Base-by-base conservation (phyloP, 73 alveolate species). In the Halteria grandinella region DNA sequence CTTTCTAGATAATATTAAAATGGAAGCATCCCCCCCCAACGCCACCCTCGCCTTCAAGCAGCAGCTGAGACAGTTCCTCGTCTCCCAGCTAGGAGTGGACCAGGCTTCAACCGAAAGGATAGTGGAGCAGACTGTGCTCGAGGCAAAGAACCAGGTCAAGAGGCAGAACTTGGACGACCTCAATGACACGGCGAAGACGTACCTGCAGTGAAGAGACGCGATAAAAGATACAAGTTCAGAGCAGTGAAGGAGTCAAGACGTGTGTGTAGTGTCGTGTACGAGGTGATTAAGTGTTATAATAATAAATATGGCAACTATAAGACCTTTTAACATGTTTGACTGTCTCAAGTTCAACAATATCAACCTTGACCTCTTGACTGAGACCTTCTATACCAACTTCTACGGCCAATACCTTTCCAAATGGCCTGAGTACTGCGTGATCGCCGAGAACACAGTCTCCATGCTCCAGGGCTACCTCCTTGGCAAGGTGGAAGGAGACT, bases 401-500 rank as follows among this genome's bases (percentile, higher is more conserved):
- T 96, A 95, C 89, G 99, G 98, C 11, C 78, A 93, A 57, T 96
- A 96, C 39, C 89, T 96, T 11, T 93, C 97, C 44, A 78, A 86
- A 54, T 95, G 98, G 98, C 94, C 94, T 27, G 98, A 95, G 80
- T 95, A 90, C 76, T 95, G 98, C 69, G 96, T 93, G 20, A 78
- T 95, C 20, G 94, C 95, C 0, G 95, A 83, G 53, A 88, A 91
- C 86, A 86, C 95, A 51, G 75, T 79, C 43, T 98, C 98, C 36
- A 85, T 81, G 86, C 86, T 97, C 49, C 91, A 95, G 77, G 98
- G 98, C 40, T 97, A 97, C 72, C 89, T 97, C 33, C 55, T 97
- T 27, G 99, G 99, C 0, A 97, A 97, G 79, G 99, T 97, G 4
- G 99, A 97, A 76, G 99, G 99, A 53, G 98, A 93, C 59, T 91